A percentile compares a stretch with the other conserved stretches of the same genome.
These are phyloP conservation scores for Carallia pectinifolia DNA, from an alignment of 345 rosid genomes.

Conservation along the genomic window DNA sequence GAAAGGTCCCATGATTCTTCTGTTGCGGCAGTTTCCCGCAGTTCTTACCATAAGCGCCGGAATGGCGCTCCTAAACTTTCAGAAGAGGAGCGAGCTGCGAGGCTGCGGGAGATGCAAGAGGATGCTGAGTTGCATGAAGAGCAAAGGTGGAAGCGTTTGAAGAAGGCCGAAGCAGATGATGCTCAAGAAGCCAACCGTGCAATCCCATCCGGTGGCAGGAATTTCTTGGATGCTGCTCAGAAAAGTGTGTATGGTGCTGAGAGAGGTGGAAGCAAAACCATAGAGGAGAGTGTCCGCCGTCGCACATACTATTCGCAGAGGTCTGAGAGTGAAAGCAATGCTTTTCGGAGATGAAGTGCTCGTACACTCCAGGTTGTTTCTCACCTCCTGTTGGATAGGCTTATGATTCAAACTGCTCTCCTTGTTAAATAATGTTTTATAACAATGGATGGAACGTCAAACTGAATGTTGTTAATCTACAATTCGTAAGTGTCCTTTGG, in stretches of 20 bases:
- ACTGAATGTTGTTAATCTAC: neutral
- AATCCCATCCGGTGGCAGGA: constrained; percentile 47
- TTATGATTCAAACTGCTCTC: neutral
- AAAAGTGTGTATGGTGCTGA: constrained; percentile 86
- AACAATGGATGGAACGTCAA: too few relatives aligned
- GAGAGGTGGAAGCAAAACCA: constrained; percentile 84
- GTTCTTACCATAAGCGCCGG: constrained; percentile 37
- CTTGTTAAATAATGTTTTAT: neutral
- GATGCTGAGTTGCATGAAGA: constrained; percentile 92
- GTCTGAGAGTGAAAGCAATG: constrained; percentile 65
- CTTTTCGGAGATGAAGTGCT: constrained; percentile 60
- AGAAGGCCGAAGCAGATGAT: constrained; percentile 77
- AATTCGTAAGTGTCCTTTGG: neutral
- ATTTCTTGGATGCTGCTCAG: constrained; percentile 79
- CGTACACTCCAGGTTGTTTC: neutral
- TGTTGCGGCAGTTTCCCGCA: constrained; percentile 16
- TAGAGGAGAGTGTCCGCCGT: constrained; percentile 92
- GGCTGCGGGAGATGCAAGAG: constrained; percentile 69
- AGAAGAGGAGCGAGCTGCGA: constrained; percentile 85
- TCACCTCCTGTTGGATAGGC: neutral
- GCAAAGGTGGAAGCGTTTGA: constrained; percentile 88
- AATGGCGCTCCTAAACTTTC: constrained; percentile 57
- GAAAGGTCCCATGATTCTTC: constrained; percentile 17
- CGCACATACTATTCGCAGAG: constrained; percentile 74
- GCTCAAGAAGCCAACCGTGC: constrained; percentile 56